A percentile compares a stretch with the other conserved stretches of the same genome.
phyloP scores from a whole-genome alignment of 805 yeast species.

The Saccharomyces paradoxus region DNA sequence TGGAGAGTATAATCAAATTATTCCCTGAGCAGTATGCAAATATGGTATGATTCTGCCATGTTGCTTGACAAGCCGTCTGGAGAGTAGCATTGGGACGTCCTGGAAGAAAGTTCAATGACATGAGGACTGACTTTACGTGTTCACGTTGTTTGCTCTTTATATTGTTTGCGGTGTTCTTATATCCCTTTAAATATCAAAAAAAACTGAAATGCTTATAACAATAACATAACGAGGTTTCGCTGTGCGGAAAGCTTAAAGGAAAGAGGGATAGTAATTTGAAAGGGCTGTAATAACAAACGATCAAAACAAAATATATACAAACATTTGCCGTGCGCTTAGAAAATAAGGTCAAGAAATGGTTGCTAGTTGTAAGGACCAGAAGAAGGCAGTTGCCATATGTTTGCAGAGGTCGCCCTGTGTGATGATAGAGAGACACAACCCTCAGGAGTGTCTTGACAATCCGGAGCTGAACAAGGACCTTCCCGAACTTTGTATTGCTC shows the following conservation, averaged over 20 bases:
- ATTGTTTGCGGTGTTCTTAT: not conserved
- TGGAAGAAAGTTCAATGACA: constrained; percentile 69
- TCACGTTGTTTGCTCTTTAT: not conserved
- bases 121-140: constrained; percentile 12
- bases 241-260: not conserved
- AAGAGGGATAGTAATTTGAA: not conserved
- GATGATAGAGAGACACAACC: constrained; percentile 78
- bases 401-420: constrained; percentile 96
- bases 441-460: constrained; percentile 76
- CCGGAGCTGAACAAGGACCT: constrained; percentile 68
- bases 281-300: not conserved
- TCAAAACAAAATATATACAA: not conserved
- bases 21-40: constrained; percentile 82
- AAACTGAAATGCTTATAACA: not conserved
- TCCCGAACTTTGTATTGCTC: constrained; percentile 83
- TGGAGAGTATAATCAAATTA: constrained; percentile 60
- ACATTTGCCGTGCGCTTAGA: not conserved
- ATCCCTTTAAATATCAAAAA: not conserved
- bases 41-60: constrained; percentile 59
- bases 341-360: constrained; percentile 35
- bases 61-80: constrained; percentile 48
- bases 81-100: constrained; percentile 67
- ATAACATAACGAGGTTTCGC: not conserved
- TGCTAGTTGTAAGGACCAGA: constrained; percentile 87
- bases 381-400: constrained; percentile 92